These are phyloP conservation scores for Mortierella hygrophila DNA, from an alignment of 192 early-diverging fungal genomes.

Conservation along the genomic window DNA sequence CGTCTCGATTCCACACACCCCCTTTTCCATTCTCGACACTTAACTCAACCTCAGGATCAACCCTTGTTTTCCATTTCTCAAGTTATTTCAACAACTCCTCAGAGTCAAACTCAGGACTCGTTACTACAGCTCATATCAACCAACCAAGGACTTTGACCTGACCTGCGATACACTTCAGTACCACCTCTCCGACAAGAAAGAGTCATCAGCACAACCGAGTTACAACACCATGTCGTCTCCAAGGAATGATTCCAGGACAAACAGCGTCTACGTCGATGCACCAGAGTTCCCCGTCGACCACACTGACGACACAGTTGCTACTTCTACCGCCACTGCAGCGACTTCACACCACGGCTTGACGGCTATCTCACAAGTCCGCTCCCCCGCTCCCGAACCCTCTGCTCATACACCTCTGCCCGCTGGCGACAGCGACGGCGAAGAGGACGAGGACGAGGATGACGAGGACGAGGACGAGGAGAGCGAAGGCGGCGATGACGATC, in stretches of 20 bases:
- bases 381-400: background rate
- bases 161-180: background rate
- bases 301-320: background rate
- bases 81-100: background rate
- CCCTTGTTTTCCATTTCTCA: background rate
- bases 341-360: background rate
- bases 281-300: constrained; percentile 8
- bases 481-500: constrained; percentile 11
- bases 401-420: background rate
- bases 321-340: background rate
- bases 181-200: background rate
- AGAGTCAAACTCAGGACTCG: background rate
- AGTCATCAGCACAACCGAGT: background rate
- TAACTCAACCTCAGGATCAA: background rate
- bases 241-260: constrained; percentile 13
- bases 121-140: background rate
- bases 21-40: background rate
- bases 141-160: background rate
- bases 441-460: constrained; percentile 8
- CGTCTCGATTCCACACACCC: background rate
- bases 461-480: constrained; percentile 7
- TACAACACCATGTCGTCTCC: background rate
- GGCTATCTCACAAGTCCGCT: background rate
- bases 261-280: constrained; percentile 28
- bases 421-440: constrained; percentile 1